phyloP scores from a whole-genome alignment of 2,329 filamentous ascomycete genomes.

The Venturia oleaginea region DNA sequence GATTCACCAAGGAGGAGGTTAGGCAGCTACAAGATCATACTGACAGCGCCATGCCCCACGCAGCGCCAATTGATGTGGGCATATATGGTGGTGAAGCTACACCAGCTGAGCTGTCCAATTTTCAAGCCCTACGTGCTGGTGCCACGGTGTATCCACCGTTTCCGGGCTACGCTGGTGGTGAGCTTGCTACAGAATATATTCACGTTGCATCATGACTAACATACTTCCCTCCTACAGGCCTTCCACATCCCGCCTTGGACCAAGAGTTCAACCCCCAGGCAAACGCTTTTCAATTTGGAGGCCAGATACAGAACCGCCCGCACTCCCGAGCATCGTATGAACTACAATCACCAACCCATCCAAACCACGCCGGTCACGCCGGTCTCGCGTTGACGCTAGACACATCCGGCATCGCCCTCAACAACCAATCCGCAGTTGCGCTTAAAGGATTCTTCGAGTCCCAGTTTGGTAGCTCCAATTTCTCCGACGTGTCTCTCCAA shows the following conservation, averaged over 20 bases:
- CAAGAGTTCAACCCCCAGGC: constrained; percentile 6
- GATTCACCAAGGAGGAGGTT: neutral
- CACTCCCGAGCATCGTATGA: neutral
- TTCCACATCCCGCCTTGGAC: neutral
- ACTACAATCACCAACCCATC: neutral
- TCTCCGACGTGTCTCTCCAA: constrained; percentile 25
- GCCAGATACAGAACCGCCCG: neutral
- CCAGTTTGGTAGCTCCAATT: constrained; percentile 21
- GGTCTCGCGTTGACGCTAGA: neutral
- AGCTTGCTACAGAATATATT: neutral
- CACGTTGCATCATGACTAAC: neutral
- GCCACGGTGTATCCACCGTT: neutral
- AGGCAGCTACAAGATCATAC: neutral
- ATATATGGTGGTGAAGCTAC: neutral
- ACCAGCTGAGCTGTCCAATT: neutral
- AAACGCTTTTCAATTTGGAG: neutral
- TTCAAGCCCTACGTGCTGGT: neutral
- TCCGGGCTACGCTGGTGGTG: neutral
- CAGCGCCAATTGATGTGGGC: neutral
- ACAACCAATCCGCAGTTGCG: neutral
- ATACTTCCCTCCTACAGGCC: neutral
- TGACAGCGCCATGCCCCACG: neutral
- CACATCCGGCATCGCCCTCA: neutral
- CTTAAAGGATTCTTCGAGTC: constrained; percentile 22
- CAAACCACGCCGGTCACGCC: neutral